Percentiles rank a stretch among this genome's conserved stretches.
Conservation (phyloP, 2,329 filamentous ascomycete species). For the Mariannaea elegans region DNA sequence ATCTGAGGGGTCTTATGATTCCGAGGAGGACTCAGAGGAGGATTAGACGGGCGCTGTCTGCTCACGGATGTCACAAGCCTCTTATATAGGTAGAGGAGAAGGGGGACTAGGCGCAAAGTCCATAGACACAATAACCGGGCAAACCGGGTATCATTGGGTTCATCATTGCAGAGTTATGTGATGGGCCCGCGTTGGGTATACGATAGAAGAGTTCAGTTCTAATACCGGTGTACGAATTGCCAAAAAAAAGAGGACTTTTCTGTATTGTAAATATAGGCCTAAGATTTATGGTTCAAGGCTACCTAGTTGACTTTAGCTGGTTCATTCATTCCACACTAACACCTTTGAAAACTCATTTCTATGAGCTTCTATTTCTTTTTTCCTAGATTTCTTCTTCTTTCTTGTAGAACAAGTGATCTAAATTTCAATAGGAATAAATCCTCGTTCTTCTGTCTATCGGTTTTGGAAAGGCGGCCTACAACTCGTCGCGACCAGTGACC, state of each 20-base stretch:
- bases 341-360: constrained; percentile 1
- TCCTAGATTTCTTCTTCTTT: too few species aligned
- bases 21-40: constrained; percentile 38
- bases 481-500: constrained; percentile 77
- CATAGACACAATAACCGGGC: constrained; percentile 12
- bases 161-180: neutral
- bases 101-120: constrained; percentile 1
- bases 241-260: constrained; percentile 16
- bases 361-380: neutral
- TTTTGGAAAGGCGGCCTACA: constrained; percentile 58
- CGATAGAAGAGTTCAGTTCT: constrained; percentile 28
- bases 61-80: neutral
- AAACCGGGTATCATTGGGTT: neutral
- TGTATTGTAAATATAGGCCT: constrained; percentile 34
- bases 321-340: neutral
- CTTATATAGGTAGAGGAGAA: constrained; percentile 14
- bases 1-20: constrained; percentile 44
- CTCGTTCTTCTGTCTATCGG: constrained; percentile 11
- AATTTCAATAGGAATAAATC: neutral
- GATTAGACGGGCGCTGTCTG: constrained; percentile 31
- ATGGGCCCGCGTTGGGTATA: neutral
- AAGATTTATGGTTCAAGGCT: constrained; percentile 28
- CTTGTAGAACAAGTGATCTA: neutral
- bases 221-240: constrained; percentile 29
- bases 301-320: constrained; percentile 8